Base-by-base conservation (phyloP, 352 stramenopile genomes). In the Pythium coloratum region DNA sequence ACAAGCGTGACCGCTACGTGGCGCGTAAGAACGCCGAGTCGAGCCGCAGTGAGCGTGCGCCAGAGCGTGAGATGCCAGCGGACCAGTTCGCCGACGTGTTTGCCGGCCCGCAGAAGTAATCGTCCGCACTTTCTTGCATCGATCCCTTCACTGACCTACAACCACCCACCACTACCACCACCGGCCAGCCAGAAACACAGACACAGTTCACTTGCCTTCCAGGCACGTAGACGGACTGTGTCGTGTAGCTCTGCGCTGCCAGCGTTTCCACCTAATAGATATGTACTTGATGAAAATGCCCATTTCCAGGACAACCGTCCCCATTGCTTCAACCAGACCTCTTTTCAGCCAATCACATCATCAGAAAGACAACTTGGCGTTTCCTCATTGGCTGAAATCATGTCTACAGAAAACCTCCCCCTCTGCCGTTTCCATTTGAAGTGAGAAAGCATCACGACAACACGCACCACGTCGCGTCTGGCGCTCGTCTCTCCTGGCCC, bases 1-100 rank as follows among this genome's bases (percentile, higher is more conserved):
- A 96, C 67, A 98, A 99, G 76, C 95, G 95, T 55, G 86, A 93
- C 49, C 84, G 87, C 60, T 99, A 99, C 76, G 82, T 96, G 33
- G 82, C 81, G 28, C 92, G 96, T 64, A 98, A 98, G 77, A 77
- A 84, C 13, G 82, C 89, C 10, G 77, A 98, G 72, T 79, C 77
- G 7, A 87, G 84, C 20, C 90, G 94, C 60, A 88, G 89, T 60
- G 88, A 86, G 57, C 86, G 88, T 46, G 64, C 82, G 38, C 71
- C 87, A 13, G 86, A 86, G 55, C 86, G 88, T 32, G 69, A 87
- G 54, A 66, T 88, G 59, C 90, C 88, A 6, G 84, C 79, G 55
- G 88, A 96, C 70, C 75, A 96, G 68, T 93, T 97, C 64, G 87
- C 85, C 24, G 87, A 95, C 51, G 87, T 95, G 24, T 95, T 95